Base-by-base conservation (phyloP, 768 basidiomycete species). In the Pleurotus eryngii region DNA sequence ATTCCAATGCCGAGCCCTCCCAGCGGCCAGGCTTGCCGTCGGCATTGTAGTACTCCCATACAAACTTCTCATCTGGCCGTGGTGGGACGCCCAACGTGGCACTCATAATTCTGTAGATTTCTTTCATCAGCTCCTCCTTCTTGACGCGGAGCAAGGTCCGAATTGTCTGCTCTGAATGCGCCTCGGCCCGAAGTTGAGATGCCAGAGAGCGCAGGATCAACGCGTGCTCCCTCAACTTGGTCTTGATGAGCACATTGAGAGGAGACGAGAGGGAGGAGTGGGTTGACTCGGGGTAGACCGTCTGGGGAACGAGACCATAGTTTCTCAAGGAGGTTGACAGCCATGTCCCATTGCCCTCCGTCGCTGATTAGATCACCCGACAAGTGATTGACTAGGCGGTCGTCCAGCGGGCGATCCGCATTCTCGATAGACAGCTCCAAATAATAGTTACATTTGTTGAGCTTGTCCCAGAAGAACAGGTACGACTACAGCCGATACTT, bases 321-420 rank as follows among this genome's bases (percentile, higher is more conserved):
- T 78, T 78, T 87, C 78, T 79, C 74, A 47, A 78, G 65, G 59
- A 79, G 71, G 61, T 76, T 83, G 63, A 82, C 78, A 5, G 74
- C 85, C 94, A 96, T 98, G 66, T 98, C 95, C 88, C 90, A 95
- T 69, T 96, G 95, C 6, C 95, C 95, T 49, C 94, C 94, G 67
- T 97, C 95, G 63, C 84, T 87, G 67, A 96, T 86, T 45, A 92
- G 90, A 59, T 88, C 89, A 5, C 71, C 66, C 7, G 89, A 81
- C 46, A 98, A 81, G 74, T 87, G 86, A 51, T 76, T 81, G 55
- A 97, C 76, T n/a, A 95, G 79, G 6, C 95, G 84, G 65, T 91
- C 86, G 55, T 96, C 91, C 50, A 95, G 72, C 0, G 91, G 87
- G 40, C 85, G 79, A 61, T 91, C 85, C 0, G 86, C 86, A 55